Evolutionary conservation across 805 yeast species (phyloP).

Genomic region (Candida lessepsii): DNA sequence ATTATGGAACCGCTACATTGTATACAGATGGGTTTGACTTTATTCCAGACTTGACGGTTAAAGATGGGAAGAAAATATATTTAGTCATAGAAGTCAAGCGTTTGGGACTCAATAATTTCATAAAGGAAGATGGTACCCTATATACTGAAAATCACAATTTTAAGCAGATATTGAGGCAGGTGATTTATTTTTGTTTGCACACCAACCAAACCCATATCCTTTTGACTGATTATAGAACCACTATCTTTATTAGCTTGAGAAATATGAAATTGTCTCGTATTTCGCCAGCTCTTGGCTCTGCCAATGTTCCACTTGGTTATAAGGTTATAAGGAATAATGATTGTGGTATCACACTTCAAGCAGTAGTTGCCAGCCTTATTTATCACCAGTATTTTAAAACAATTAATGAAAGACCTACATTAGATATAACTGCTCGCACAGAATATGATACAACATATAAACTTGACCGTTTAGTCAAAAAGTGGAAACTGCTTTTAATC

Average conservation of each 20-base stretch:
- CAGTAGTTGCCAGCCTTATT: background rate
- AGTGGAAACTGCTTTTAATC: background rate
- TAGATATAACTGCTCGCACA: background rate
- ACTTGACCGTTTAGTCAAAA: background rate
- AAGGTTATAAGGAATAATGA: background rate
- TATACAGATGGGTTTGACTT: no score
- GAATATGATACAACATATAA: background rate
- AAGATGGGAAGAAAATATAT: no score
- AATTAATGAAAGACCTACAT: background rate
- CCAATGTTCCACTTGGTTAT: background rate
- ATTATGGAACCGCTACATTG: no score
- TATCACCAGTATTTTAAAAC: background rate
- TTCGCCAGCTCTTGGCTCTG: no score
- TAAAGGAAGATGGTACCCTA: background rate
- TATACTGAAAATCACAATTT: background rate
- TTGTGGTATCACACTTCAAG: constrained; percentile 1
- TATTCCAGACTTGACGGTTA: no score
- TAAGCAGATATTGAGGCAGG: background rate
- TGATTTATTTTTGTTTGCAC: background rate
- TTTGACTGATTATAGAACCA: background rate
- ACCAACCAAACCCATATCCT: background rate
- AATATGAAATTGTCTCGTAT: no score
- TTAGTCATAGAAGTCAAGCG: background rate
- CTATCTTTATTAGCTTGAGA: background rate
- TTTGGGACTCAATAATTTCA: background rate